These are phyloP conservation scores for Suillus americanus DNA, from an alignment of 768 basidiomycete genomes.

Conservation along the genomic window DNA sequence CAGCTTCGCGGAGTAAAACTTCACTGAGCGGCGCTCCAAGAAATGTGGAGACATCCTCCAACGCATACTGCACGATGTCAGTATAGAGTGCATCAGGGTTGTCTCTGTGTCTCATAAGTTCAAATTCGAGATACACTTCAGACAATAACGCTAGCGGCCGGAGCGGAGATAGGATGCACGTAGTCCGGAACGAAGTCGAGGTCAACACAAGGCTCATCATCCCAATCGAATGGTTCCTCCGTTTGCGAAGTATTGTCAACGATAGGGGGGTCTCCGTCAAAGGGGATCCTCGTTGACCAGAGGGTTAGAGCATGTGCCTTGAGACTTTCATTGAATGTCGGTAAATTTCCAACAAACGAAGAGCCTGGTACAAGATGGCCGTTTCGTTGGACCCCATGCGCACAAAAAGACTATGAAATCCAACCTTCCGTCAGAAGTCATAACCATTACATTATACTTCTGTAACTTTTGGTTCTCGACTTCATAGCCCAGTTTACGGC, in stretches of 20 bases:
- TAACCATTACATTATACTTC: background rate
- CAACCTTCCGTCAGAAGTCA: background rate
- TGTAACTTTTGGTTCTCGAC: background rate
- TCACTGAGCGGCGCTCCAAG: background rate
- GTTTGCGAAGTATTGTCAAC: background rate
- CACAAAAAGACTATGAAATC: background rate
- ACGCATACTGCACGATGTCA: background rate
- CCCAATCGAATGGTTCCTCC: background rate
- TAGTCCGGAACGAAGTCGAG: background rate
- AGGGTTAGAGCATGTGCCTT: background rate
- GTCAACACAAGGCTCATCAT: background rate
- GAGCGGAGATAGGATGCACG: background rate
- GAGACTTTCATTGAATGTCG: background rate
- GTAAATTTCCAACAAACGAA: background rate
- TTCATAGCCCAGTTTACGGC: background rate
- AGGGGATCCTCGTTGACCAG: background rate
- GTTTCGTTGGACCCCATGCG: background rate
- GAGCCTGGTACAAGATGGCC: background rate
- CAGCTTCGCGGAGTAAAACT: background rate
- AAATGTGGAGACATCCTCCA: background rate
- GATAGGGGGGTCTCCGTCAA: background rate
- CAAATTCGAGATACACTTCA: slow-evolving; percentile 2
- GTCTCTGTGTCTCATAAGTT: slow-evolving; percentile 5
- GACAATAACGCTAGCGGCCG: background rate
- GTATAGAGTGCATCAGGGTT: background rate